Evolutionary conservation across 2,329 filamentous ascomycete genomes (phyloP), one percentile per base, ranked within the genome.

Genomic region (Fonsecaea nubica): DNA sequence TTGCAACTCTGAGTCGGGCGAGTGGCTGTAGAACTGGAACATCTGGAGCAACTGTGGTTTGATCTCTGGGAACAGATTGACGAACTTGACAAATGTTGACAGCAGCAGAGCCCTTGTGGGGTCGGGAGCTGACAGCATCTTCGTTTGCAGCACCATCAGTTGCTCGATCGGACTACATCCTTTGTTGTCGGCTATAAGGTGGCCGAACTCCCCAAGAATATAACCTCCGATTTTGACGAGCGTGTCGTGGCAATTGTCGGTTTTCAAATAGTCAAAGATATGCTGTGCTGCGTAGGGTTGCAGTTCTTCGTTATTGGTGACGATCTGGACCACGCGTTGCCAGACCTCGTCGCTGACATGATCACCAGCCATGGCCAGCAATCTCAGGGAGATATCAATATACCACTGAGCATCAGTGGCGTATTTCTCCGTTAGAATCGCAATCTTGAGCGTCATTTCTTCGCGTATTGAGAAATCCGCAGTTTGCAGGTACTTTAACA

Each of bases 351-450:
- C 96, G 78, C 94, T 98, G 72, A 99, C 94, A 77, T 99, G 95
- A 75, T 99, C 95, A 72, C 95, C 95, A 2, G 96, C 95, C 88
- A 98, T 93, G 65, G 94, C 93, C 66, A 99, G 93, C 60, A 99
- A 86, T 63, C 94, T 89, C 72, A 99, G 84, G 10, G 95, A 97
- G 72, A 98, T 97, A 76, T 99, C 94, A 69, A 99, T 96, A 78
- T 99, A 99, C 95, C 95, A 99, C 81, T 98, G 94, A 21, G 97
- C 92, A 75, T 99, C 95, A 0, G 93, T 97, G 30, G 95, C 95
- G 77, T 99, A 99, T 77, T 98, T 98, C 77, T 99, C 95, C 0
- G 96, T 98, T 71, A 99, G 80, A 75, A 99, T 99, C 60, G 95
- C 95, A 79, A 99, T 97, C 81, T 99, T 99, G 69, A 99, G 84